Conservation (phyloP, 176 grass and related monocot genomes). For the Oryza glumipatula region DNA sequence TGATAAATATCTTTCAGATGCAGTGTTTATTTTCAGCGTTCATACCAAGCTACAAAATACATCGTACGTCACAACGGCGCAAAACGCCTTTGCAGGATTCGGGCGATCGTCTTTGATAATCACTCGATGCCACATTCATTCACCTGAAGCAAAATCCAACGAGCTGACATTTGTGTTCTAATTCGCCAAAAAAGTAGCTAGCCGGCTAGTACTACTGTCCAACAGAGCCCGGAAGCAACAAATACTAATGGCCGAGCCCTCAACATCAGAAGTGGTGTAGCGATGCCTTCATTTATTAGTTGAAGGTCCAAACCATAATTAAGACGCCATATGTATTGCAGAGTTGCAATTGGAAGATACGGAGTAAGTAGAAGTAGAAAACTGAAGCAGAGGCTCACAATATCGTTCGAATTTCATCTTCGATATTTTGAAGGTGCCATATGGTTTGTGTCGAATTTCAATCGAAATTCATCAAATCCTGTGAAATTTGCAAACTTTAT, state of each 20-base stretch:
- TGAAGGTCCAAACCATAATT: not conserved
- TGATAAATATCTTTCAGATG: not conserved
- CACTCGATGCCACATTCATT: not conserved
- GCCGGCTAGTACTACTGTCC: not conserved
- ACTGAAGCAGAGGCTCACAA: not conserved
- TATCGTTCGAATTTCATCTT: too few relatives aligned
- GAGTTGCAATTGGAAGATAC: not conserved
- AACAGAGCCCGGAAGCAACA: slow-evolving; percentile 12
- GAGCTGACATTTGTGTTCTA: not conserved
- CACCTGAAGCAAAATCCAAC: not conserved
- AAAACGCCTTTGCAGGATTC: slow-evolving; percentile 2
- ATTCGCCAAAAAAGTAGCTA: not conserved
- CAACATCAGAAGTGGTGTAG: not conserved
- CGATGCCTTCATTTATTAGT: not conserved
- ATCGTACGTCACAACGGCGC: not conserved
- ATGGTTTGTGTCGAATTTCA: too few relatives aligned
- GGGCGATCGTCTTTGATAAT: slow-evolving; percentile 11
- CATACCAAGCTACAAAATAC: not conserved
- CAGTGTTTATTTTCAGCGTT: not conserved
- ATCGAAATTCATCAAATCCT: too few relatives aligned
- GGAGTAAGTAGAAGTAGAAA: not conserved
- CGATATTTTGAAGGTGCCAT: too few relatives aligned
- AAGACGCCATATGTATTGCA: not conserved
- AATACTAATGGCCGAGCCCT: not conserved
- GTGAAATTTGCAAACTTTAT: too few relatives aligned